phyloP scores from a whole-genome alignment of 768 basidiomycete genomes.

The Mycena vulgaris region DNA sequence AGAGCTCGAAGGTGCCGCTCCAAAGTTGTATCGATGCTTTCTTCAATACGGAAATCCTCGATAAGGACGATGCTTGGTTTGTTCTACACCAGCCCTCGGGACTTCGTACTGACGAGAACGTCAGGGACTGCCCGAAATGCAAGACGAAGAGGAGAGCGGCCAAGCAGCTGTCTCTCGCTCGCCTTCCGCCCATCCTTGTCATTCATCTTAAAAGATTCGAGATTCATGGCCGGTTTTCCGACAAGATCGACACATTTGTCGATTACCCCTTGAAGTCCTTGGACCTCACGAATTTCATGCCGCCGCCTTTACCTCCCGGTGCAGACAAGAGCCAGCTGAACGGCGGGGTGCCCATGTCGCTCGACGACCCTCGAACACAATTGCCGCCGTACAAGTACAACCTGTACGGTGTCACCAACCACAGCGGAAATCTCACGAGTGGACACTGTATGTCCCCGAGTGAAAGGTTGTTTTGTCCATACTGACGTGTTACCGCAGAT shows the following conservation, averaged over 20 bases:
- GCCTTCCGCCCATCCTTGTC: slow-evolving; percentile 92
- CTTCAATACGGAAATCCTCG: slow-evolving; percentile 91
- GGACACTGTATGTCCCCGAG: slow-evolving; percentile 87
- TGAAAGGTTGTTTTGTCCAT: slow-evolving; percentile 1
- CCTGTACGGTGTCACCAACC: slow-evolving; percentile 95
- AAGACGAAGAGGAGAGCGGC: slow-evolving; percentile 89
- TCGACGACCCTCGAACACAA: slow-evolving; percentile 85
- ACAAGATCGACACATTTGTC: slow-evolving; percentile 96
- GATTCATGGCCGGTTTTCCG: slow-evolving; percentile 91
- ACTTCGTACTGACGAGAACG: neutral
- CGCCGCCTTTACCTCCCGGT: slow-evolving; percentile 80
- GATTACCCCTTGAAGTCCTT: slow-evolving; percentile 84
- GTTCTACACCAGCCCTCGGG: slow-evolving; percentile 37
- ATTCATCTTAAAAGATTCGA: slow-evolving; percentile 96
- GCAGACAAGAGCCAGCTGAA: slow-evolving; percentile 67
- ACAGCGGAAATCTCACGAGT: slow-evolving; percentile 93
- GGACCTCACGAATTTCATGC: slow-evolving; percentile 87
- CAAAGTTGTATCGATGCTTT: slow-evolving; percentile 91
- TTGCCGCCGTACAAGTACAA: slow-evolving; percentile 95
- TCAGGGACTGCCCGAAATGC: slow-evolving; percentile 95
- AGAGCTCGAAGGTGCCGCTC: slow-evolving; percentile 76
- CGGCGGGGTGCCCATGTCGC: slow-evolving; percentile 57
- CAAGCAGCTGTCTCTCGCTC: slow-evolving; percentile 91
- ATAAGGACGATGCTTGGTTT: slow-evolving; percentile 95
- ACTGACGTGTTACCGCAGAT: slow-evolving; percentile 64